Conservation (phyloP, 176 grass and related monocot species). For the Lolium rigidum region DNA sequence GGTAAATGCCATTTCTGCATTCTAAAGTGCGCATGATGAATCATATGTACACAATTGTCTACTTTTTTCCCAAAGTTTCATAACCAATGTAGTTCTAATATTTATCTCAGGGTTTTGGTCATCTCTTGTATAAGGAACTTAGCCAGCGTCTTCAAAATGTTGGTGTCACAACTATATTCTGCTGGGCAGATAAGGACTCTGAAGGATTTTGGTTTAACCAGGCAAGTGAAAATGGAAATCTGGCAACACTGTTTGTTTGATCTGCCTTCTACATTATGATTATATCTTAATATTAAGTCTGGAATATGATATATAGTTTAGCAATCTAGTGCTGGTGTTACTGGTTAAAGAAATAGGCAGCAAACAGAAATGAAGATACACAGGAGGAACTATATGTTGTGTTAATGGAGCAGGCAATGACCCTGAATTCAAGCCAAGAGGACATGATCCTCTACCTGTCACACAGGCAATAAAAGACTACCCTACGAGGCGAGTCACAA, state of each 20-base stretch:
- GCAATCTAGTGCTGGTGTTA: conserved; percentile 1
- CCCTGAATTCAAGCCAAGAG: not conserved
- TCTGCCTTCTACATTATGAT: conserved; percentile 21
- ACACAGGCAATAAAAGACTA: not conserved
- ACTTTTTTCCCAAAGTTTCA: not conserved
- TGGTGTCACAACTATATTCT: conserved; percentile 75
- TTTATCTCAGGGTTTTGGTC: conserved; percentile 73
- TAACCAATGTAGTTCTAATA: conserved; percentile 33
- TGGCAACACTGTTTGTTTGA: not conserved
- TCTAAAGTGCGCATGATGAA: conserved; percentile 9
- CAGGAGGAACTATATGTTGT: not conserved
- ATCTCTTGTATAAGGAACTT: conserved; percentile 72
- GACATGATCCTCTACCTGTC: not conserved
- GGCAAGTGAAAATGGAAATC: conserved; percentile 50
- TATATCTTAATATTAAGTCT: not conserved
- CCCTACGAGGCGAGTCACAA: not conserved
- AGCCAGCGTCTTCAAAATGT: conserved; percentile 84
- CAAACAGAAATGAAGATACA: conserved; percentile 12
- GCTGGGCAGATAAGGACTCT: conserved; percentile 84
- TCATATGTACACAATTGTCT: not conserved
- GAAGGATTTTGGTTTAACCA: conserved; percentile 97
- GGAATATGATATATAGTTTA: not conserved
- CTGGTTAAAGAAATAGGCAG: not conserved
- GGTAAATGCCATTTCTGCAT: not conserved
- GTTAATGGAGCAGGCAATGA: not conserved